A percentile compares a stretch with the other conserved stretches of the same genome.
These are phyloP conservation scores for Aspergillus kassunensis DNA, from an alignment of 495 filamentous ascomycete species.

Conservation along the genomic window DNA sequence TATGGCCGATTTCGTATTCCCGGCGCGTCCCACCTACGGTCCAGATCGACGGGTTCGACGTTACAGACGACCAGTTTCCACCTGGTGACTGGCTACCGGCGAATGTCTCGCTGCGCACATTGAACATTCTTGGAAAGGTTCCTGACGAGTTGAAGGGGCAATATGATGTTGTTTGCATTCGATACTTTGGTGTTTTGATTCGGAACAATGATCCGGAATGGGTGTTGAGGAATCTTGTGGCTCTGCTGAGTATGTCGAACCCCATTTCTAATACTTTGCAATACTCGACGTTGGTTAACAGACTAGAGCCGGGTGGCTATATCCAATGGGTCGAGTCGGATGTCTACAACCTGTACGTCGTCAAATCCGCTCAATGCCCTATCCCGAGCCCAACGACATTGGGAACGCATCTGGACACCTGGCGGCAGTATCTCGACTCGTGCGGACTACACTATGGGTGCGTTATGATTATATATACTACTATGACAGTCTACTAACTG, in stretches of 20 bases:
- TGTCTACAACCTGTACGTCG: not conserved
- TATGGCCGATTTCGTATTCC: not conserved
- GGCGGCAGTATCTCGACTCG: not conserved
- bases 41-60: slow-evolving; percentile 6
- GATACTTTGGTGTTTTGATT: slow-evolving; percentile 1
- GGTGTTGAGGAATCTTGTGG: not conserved
- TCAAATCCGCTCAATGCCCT: not conserved
- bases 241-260: slow-evolving; percentile 2
- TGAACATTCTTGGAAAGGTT: not conserved
- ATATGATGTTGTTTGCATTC: slow-evolving; percentile 1
- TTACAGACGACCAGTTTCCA: not conserved
- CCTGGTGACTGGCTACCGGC: slow-evolving; percentile 1
- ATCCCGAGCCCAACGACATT: not conserved
- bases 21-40: not conserved
- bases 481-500: too few relatives aligned
- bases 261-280: too few relatives aligned
- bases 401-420: not conserved
- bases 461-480: too few relatives aligned
- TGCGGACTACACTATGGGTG: not conserved
- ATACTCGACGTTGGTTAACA: too few relatives aligned
- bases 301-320: slow-evolving; percentile 3
- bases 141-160: not conserved
- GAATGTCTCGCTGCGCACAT: not conserved
- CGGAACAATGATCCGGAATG: not conserved
- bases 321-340: slow-evolving; percentile 7